Evolutionary conservation across 225 moss, liverwort and hornwort genomes (phyloP).

Genomic region (Rhytidiadelphus loreus): DNA sequence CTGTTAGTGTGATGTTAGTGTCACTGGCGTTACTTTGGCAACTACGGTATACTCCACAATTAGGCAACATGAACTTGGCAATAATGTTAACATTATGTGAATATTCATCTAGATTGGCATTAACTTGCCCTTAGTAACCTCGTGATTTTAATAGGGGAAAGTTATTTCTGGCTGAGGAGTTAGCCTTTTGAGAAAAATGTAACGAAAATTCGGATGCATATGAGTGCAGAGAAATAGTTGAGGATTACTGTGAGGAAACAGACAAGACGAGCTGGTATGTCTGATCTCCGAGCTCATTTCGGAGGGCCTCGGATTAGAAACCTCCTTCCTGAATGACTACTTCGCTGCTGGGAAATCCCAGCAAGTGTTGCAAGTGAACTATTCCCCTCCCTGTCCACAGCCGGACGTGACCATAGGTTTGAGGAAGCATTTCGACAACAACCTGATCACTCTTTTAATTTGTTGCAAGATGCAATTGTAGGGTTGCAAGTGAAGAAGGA

Average conservation of each 20-base stretch:
- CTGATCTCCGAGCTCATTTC: constrained; percentile 13
- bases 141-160: no score
- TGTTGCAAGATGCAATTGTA: background rate
- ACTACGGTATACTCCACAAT: background rate
- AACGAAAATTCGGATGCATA: background rate
- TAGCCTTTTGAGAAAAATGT: background rate
- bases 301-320: background rate
- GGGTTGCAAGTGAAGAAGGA: constrained; percentile 13
- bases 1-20: background rate
- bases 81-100: no score
- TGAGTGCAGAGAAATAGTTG: background rate
- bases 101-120: no score
- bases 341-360: background rate
- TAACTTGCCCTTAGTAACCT: background rate
- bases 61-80: background rate
- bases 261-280: background rate
- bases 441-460: constrained; percentile 1
- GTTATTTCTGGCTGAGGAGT: background rate
- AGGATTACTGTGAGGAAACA: background rate
- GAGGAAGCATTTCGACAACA: constrained; percentile 16
- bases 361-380: constrained; percentile 12
- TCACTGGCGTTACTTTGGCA: background rate
- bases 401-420: constrained; percentile 14
- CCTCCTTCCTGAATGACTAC: background rate
- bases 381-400: constrained; percentile 12